Conservation (phyloP, 1,284 basidiomycete genomes). For the Cerrena zonata region DNA sequence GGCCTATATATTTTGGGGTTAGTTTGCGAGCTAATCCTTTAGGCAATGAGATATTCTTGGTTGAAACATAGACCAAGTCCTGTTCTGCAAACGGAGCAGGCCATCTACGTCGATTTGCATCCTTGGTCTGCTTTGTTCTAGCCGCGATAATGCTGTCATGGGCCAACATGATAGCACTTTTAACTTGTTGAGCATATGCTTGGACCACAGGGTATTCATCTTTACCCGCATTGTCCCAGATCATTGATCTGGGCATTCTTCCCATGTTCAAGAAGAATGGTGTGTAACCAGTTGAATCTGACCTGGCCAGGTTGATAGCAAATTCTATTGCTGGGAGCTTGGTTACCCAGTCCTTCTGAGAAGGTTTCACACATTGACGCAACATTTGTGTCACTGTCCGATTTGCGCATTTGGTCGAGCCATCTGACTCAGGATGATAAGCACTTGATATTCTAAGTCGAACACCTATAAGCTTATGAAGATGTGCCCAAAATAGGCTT, state of each 20-base stretch:
- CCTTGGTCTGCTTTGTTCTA: constrained; percentile 22
- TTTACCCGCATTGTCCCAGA: constrained; percentile 25
- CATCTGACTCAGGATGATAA: constrained; percentile 43
- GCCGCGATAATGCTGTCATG: constrained; percentile 27
- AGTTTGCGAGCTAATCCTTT: constrained; percentile 29
- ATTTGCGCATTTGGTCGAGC: constrained; percentile 35
- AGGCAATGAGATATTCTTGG: constrained; percentile 29
- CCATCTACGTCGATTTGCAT: constrained; percentile 17
- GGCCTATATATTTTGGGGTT: constrained; percentile 31
- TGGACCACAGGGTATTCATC: constrained; percentile 17
- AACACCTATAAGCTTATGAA: constrained; percentile 30
- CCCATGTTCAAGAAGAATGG: constrained; percentile 35
- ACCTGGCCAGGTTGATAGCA: constrained; percentile 27
- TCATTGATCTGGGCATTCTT: constrained; percentile 25
- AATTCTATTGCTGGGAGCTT: constrained; percentile 35
- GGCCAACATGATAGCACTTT: constrained; percentile 12
- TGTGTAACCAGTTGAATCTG: constrained; percentile 29
- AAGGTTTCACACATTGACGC: constrained; percentile 23
- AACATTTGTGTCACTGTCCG: constrained; percentile 35
- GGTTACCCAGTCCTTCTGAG: constrained; percentile 35
- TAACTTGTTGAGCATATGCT: constrained; percentile 5
- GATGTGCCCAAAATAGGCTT: constrained; percentile 34
- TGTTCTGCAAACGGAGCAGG: constrained; percentile 12
- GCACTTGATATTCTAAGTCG: constrained; percentile 33
- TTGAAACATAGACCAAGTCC: constrained; percentile 32